These are phyloP conservation scores for Zangia roseola DNA, from an alignment of 768 basidiomycete species.

Conservation along the genomic window DNA sequence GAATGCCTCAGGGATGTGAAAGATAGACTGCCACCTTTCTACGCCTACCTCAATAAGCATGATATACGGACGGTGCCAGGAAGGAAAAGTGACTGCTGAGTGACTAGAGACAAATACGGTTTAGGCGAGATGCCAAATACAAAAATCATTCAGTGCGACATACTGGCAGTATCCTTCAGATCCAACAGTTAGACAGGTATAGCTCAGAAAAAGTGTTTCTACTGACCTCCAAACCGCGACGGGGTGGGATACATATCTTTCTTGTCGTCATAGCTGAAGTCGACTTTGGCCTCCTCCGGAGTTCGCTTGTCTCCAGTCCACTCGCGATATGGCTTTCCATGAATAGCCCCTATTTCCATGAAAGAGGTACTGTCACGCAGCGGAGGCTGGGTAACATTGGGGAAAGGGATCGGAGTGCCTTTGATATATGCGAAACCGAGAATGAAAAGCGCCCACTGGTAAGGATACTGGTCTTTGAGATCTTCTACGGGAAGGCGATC, in stretches of 20 bases:
- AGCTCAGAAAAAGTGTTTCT: background rate
- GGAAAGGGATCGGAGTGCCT: constrained; percentile 9
- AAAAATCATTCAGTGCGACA: background rate
- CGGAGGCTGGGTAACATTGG: constrained; percentile 15
- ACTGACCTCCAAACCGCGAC: constrained; percentile 24
- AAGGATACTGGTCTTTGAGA: constrained; percentile 15
- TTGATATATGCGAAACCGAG: constrained; percentile 20
- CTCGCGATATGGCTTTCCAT: constrained; percentile 26
- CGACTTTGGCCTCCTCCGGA: constrained; percentile 8
- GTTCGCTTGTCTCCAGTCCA: constrained; percentile 23
- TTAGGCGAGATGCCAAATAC: background rate
- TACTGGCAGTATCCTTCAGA: constrained; percentile 28
- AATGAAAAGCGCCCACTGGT: constrained; percentile 29
- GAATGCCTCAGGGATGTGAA: background rate
- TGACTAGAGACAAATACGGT: constrained; percentile 11
- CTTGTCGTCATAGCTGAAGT: constrained; percentile 20
- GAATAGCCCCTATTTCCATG: constrained; percentile 26
- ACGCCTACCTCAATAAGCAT: constrained; percentile 24
- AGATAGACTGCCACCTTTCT: background rate
- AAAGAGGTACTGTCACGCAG: constrained; percentile 4
- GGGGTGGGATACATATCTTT: constrained; percentile 28
- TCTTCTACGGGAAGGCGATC: constrained; percentile 26
- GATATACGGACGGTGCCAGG: constrained; percentile 29
- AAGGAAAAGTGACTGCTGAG: constrained; percentile 18
- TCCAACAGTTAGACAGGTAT: background rate